Evolutionary conservation across 1,284 basidiomycete genomes (phyloP).

Genomic region (Sphaerobolus stellatus): DNA sequence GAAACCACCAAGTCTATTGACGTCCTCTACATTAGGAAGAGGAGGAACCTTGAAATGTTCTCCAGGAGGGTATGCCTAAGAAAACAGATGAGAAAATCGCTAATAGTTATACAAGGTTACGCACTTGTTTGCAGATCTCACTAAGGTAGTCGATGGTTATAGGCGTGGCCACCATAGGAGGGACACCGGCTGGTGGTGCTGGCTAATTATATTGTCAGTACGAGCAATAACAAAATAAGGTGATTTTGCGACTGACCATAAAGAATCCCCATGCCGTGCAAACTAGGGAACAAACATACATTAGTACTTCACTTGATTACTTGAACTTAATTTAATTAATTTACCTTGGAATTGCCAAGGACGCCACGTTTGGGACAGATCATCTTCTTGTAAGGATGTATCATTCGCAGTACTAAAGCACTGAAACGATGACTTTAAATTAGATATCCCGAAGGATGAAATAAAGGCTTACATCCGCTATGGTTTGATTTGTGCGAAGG

Average conservation of each 20-base stretch:
- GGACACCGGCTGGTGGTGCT: constrained; percentile 59
- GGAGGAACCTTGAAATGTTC: constrained; percentile 69
- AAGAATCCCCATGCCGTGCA: constrained; percentile 97
- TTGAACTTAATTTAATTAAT: neutral
- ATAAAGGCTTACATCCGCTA: constrained; percentile 58
- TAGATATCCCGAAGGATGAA: no score
- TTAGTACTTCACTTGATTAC: neutral
- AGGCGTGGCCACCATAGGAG: constrained; percentile 72
- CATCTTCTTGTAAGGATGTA: constrained; percentile 59
- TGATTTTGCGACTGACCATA: constrained; percentile 42
- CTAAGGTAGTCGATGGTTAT: constrained; percentile 76
- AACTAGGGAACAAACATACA: constrained; percentile 40
- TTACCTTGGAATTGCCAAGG: constrained; percentile 81
- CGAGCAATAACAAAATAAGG: constrained; percentile 1
- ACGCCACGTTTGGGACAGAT: constrained; percentile 73
- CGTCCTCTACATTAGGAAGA: constrained; percentile 74
- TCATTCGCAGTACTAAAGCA: constrained; percentile 87
- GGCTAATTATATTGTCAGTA: constrained; percentile 44
- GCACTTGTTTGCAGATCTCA: constrained; percentile 76
- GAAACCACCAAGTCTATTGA: constrained; percentile 80
- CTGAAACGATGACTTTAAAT: constrained; percentile 38
- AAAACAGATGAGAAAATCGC: neutral
- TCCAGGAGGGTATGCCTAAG: constrained; percentile 78
- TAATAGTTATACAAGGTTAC: constrained; percentile 11
- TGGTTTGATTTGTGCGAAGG: constrained; percentile 42